Conservation (phyloP, 768 basidiomycete species). For the Trametes villosa region DNA sequence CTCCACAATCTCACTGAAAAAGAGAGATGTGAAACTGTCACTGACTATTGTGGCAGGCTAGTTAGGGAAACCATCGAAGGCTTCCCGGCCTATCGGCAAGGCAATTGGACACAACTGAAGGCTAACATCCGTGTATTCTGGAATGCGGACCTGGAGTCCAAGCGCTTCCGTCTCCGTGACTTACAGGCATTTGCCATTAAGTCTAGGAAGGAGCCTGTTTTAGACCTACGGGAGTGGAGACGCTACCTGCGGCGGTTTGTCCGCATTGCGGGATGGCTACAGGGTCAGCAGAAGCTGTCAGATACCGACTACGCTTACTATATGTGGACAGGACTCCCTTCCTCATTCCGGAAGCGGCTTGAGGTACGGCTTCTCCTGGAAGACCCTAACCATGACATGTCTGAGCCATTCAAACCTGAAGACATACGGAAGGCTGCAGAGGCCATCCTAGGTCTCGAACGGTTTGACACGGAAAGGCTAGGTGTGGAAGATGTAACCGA, state of each 20-base stretch:
- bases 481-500: no score
- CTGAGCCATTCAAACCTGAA: constrained; percentile 4
- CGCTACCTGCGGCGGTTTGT: constrained; percentile 12
- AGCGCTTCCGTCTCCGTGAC: constrained; percentile 7
- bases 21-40: constrained; percentile 8
- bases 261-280: constrained; percentile 20
- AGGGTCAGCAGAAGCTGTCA: constrained; percentile 2
- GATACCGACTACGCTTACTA: constrained; percentile 6
- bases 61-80: constrained; percentile 23
- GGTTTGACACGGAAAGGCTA: constrained; percentile 20
- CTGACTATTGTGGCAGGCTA: constrained; percentile 9
- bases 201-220: background rate
- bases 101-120: constrained; percentile 13
- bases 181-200: background rate
- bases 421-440: constrained; percentile 8
- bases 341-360: background rate
- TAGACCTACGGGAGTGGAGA: constrained; percentile 10
- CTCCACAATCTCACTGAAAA: constrained; percentile 11
- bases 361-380: constrained; percentile 12
- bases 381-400: constrained; percentile 14
- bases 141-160: constrained; percentile 18
- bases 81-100: background rate
- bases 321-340: constrained; percentile 16
- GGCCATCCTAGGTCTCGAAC: constrained; percentile 1
- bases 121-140: constrained; percentile 11